Base-by-base conservation (phyloP, 1,284 basidiomycete species). In the Grifola frondosa region DNA sequence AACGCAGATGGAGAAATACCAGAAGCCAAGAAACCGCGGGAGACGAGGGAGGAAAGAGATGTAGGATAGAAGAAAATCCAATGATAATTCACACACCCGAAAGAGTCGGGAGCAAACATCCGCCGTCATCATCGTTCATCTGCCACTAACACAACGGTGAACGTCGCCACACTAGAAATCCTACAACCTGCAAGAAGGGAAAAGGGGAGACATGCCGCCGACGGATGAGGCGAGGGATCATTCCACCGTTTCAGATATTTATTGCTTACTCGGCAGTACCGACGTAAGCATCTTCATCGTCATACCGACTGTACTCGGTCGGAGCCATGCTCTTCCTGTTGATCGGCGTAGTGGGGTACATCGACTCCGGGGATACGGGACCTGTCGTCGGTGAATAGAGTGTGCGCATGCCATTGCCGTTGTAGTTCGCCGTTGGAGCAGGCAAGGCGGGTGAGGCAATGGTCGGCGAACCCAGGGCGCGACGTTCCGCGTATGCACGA, bases 401-500 rank as follows among this genome's bases (percentile, higher is more conserved):
- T 2, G 58, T 61, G 32, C 66, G 64, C 62, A 67, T 67, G 26
- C 63, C 61, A 37, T 52, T 53, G 13, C 60, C 59, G 46, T 62
- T 57, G 46, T 65, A 66, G 37, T 54, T 60, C 6, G 59, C 57
- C 8, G 49, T 54, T 5, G 61, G 54, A 4, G 56, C 41, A 22
- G 61, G 59, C 4, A 58, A 31, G 3, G 56, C 37, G 21, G 53
- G 50, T 13, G 43, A 21, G 17, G 53, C 43, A 33, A 60, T 55
- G 10, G 54, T 53, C 13, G 53, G 50, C 8, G 53, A 54, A 31
- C 59, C 57, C 24, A 49, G 52, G 3, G 67, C 58, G 52, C 73
- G 76, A 41, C 79, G 71, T 37, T 79, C 78, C 3, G 85, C 85
- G 45, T 88, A 88, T 0, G 80, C 81, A n/a, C 77, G 75, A 28